Percentiles rank a stretch among this genome's conserved stretches.
Evolutionary conservation across 805 yeast genomes (phyloP).

Genomic region (Candida piceae): DNA sequence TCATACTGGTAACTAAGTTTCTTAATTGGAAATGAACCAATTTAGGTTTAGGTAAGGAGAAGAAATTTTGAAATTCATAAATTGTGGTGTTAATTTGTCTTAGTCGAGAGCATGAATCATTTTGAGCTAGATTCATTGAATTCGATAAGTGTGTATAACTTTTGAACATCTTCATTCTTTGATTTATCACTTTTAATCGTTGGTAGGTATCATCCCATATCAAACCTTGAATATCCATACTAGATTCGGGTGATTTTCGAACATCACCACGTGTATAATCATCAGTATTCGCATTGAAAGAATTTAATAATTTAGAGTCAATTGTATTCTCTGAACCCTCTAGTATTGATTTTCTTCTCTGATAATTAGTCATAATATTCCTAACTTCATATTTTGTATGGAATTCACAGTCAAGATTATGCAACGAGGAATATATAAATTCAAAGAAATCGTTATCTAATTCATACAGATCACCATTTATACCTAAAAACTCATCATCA

Average conservation of each 20-base stretch:
- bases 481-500: constrained; percentile 13
- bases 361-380: constrained; percentile 10
- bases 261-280: too few relatives aligned
- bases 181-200: constrained; percentile 16
- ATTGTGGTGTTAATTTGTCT: constrained; percentile 25
- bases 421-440: constrained; percentile 16
- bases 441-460: constrained; percentile 21
- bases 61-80: constrained; percentile 35
- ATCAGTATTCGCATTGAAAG: too few relatives aligned
- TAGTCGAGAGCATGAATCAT: constrained; percentile 22
- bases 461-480: constrained; percentile 14
- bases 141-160: constrained; percentile 22
- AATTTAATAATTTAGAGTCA: too few relatives aligned
- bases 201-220: constrained; percentile 22
- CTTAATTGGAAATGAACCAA: constrained; percentile 56
- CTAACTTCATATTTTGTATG: constrained; percentile 10
- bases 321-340: neutral
- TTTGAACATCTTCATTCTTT: constrained; percentile 18
- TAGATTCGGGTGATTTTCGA: too few relatives aligned
- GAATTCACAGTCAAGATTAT: constrained; percentile 9
- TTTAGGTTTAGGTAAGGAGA: constrained; percentile 40
- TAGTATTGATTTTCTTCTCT: constrained; percentile 8
- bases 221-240: constrained; percentile 27
- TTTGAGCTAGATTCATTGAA: constrained; percentile 18
- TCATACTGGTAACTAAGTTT: constrained; percentile 40